Evolutionary conservation across 2,329 filamentous ascomycete species (phyloP).

Genomic region (Phaeosphaeriaceae sp.): DNA sequence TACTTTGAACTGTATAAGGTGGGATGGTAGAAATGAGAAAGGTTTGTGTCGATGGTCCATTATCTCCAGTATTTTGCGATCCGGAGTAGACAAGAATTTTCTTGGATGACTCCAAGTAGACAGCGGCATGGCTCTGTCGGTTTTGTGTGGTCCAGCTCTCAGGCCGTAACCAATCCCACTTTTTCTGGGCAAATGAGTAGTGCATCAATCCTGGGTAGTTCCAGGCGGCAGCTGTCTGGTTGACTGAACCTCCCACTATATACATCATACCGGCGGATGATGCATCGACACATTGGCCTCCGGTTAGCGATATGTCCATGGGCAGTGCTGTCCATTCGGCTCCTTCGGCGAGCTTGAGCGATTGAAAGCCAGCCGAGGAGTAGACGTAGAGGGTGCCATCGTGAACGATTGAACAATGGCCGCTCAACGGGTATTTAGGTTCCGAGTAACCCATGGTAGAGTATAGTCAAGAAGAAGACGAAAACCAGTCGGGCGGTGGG

Average conservation of each 20-base stretch:
- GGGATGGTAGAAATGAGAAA: conserved; percentile 72
- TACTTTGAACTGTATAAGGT: conserved; percentile 67
- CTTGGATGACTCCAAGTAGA: conserved; percentile 73
- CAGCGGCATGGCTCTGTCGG: conserved; percentile 75
- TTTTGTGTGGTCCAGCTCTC: conserved; percentile 65
- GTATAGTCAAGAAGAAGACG: conserved; percentile 13
- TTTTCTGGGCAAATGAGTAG: conserved; percentile 63
- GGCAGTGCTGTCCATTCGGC: conserved; percentile 73
- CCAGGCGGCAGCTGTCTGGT: conserved; percentile 43
- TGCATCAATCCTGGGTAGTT: conserved; percentile 78
- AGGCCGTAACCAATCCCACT: conserved; percentile 64
- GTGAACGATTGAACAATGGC: conserved; percentile 81
- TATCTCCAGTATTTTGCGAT: conserved; percentile 63
- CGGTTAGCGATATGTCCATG: conserved; percentile 73
- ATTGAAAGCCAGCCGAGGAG: conserved; percentile 75
- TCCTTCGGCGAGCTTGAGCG: conserved; percentile 70
- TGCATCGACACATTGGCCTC: conserved; percentile 77
- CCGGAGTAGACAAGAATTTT: conserved; percentile 84
- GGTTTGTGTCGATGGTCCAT: conserved; percentile 70
- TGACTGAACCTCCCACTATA: conserved; percentile 73
- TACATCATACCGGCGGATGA: conserved; percentile 72
- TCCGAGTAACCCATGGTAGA: conserved; percentile 71
- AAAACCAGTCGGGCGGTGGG: too few relatives aligned
- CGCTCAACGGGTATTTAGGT: conserved; percentile 72
- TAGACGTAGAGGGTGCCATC: conserved; percentile 86